Percentiles rank a stretch among this genome's conserved stretches.
Conservation (phyloP, 345 rosid genomes). For the Sisymbrium altissimum region DNA sequence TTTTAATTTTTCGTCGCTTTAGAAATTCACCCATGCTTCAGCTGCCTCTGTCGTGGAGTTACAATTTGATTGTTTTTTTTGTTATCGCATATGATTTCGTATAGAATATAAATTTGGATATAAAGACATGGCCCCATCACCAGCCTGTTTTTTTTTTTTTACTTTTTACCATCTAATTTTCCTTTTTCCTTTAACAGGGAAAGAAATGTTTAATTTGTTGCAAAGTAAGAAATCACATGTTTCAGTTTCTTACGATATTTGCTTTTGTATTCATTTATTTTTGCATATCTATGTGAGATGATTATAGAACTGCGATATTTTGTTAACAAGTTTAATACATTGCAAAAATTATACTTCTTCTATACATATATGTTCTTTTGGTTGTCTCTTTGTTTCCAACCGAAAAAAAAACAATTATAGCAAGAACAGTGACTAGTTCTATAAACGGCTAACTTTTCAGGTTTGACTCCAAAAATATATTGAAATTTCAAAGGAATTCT, state of each 20-base stretch:
- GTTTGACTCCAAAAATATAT: slow-evolving; percentile 8
- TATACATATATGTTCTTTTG: neutral
- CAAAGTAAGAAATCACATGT: slow-evolving; percentile 21
- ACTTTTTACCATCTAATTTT: slow-evolving; percentile 3
- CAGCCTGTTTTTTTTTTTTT: slow-evolving; percentile 27
- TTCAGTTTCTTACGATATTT: neutral
- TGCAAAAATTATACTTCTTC: neutral
- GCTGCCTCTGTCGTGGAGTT: slow-evolving; percentile 27
- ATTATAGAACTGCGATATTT: neutral
- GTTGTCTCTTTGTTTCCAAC: slow-evolving; percentile 20
- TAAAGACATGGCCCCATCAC: slow-evolving; percentile 30
- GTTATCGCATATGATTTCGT: neutral
- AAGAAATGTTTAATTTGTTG: slow-evolving; percentile 5
- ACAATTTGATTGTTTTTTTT: neutral
- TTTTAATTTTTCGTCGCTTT: slow-evolving; percentile 1
- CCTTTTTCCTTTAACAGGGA: neutral
- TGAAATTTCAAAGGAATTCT: neutral
- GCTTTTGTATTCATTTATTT: neutral
- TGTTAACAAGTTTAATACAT: neutral
- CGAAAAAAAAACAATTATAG: neutral
- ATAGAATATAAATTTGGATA: neutral
- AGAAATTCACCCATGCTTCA: slow-evolving; percentile 30
- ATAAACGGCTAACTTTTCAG: slow-evolving; percentile 15
- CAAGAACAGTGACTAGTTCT: slow-evolving; percentile 29
- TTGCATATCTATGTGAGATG: neutral